Evolutionary conservation across 148 eudicot genomes (phyloP).

Genomic region (Nyssa sinensis): DNA sequence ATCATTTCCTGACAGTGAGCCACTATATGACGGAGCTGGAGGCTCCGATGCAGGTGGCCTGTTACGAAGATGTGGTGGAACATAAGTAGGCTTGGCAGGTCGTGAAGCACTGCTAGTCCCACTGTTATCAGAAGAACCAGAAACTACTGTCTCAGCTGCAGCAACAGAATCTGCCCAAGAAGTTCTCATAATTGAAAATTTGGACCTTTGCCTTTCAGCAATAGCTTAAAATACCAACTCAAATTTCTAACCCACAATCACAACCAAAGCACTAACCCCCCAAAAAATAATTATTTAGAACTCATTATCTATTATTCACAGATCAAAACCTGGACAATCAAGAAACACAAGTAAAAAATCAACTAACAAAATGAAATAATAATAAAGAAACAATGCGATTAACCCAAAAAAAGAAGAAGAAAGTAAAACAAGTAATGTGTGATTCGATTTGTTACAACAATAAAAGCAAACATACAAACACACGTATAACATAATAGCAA

Average conservation of each 20-base stretch:
- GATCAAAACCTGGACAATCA: slow-evolving; percentile 14
- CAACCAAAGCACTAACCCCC: neutral
- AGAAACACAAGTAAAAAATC: neutral
- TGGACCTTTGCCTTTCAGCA: neutral
- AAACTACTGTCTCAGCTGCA: slow-evolving; percentile 49
- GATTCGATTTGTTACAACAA: neutral
- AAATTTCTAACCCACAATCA: slow-evolving; percentile 5
- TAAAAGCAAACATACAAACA: too few relatives aligned
- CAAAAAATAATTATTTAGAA: neutral
- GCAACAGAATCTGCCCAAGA: slow-evolving; percentile 80
- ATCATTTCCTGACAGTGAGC: slow-evolving; percentile 33
- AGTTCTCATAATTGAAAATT: slow-evolving; percentile 46
- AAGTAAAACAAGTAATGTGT: neutral
- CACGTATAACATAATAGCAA: neutral
- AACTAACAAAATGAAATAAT: neutral
- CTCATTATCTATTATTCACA: neutral
- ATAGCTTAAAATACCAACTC: neutral
- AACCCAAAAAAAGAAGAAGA: neutral
- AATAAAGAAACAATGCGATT: neutral
- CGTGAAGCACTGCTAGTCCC: slow-evolving; percentile 33
- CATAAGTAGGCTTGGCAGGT: slow-evolving; percentile 59
- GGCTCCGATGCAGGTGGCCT: slow-evolving; percentile 35
- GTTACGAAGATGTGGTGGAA: slow-evolving; percentile 84
- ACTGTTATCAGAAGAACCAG: slow-evolving; percentile 16
- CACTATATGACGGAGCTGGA: slow-evolving; percentile 28